Evolutionary conservation across 2,329 filamentous ascomycete genomes (phyloP).

Genomic region (Claviceps monticola): DNA sequence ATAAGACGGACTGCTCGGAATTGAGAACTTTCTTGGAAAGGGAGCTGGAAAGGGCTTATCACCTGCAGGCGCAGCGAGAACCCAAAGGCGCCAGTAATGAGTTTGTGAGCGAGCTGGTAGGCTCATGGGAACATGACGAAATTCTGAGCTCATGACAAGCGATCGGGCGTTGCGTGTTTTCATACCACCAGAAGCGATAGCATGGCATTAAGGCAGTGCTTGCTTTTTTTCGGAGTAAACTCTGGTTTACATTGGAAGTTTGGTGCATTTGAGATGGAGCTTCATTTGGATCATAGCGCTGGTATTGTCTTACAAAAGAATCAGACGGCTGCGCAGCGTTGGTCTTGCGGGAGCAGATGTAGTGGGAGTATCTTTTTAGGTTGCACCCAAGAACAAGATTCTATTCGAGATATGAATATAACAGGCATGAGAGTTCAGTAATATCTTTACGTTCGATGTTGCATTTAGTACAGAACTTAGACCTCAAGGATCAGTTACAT

Average conservation of each 20-base stretch:
- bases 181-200: no score
- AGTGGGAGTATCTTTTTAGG: no score
- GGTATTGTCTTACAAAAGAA: neutral
- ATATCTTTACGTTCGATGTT: no score
- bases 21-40: neutral
- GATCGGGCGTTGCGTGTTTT: no score
- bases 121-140: neutral
- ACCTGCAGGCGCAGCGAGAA: neutral
- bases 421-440: no score
- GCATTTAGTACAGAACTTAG: no score
- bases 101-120: neutral
- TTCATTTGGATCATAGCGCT: neutral
- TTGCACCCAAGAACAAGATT: no score
- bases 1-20: neutral
- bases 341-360: no score
- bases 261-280: neutral
- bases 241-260: neutral
- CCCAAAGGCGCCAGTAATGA: neutral
- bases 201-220: neutral
- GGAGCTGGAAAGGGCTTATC: neutral
- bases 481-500: no score
- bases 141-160: no score
- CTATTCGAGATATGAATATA: no score
- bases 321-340: neutral
- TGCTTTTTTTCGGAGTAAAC: neutral